Conservation (phyloP, 1,139 yeast species). For the Hemisphaericaspora subhashii region DNA sequence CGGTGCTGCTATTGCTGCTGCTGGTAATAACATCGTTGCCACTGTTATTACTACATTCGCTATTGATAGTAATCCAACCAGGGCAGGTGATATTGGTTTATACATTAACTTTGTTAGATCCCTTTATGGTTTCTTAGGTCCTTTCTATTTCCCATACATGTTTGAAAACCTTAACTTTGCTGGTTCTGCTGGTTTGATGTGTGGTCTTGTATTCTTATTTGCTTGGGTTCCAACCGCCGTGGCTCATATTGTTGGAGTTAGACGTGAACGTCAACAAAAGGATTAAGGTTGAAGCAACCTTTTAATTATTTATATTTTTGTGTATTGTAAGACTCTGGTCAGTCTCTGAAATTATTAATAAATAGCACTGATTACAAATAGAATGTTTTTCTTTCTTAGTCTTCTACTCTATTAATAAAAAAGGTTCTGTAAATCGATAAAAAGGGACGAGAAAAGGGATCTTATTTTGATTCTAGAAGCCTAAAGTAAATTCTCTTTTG, state of each 20-base stretch:
- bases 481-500: too few species aligned
- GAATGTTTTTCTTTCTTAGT: neutral
- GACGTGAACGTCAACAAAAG: conserved; percentile 2
- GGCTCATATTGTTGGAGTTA: conserved; percentile 13
- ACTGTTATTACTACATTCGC: conserved; percentile 23
- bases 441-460: too few species aligned
- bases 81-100: conserved; percentile 20
- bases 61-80: conserved; percentile 16
- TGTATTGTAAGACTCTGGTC: conserved; percentile 4
- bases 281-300: neutral
- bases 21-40: conserved; percentile 25
- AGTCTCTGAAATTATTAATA: neutral
- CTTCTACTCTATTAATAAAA: too few species aligned
- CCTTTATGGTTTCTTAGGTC: conserved; percentile 23
- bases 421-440: too few species aligned
- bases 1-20: conserved; percentile 26
- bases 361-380: neutral
- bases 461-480: too few species aligned
- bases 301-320: neutral
- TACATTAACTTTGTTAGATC: conserved; percentile 18
- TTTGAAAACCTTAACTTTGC: conserved; percentile 17
- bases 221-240: conserved; percentile 10
- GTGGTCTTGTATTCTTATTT: conserved; percentile 14
- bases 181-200: conserved; percentile 18
- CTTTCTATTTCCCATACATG: conserved; percentile 27